Evolutionary conservation across 495 filamentous ascomycete genomes (phyloP).

Genomic region (Aspergillus funiculosus): DNA sequence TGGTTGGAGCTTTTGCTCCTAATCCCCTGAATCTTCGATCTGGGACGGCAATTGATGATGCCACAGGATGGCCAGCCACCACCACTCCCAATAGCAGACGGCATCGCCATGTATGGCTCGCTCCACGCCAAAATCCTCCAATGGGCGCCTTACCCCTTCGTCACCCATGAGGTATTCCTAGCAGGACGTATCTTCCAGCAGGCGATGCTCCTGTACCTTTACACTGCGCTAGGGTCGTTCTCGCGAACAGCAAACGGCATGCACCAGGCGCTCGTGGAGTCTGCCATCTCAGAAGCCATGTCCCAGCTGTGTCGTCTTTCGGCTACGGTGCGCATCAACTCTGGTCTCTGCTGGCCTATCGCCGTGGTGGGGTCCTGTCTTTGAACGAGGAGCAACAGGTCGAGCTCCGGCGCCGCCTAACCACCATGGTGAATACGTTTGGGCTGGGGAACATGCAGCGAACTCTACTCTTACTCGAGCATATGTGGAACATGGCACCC

Average conservation of each 20-base stretch:
- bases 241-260: conserved; percentile 27
- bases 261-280: conserved; percentile 27
- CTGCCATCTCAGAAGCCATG: conserved; percentile 29
- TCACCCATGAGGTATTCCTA: conserved; percentile 29
- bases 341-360: conserved; percentile 37
- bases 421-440: conserved; percentile 27
- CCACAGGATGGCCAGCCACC: conserved; percentile 15
- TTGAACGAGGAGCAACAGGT: conserved; percentile 19
- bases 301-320: conserved; percentile 25
- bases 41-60: conserved; percentile 38
- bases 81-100: conserved; percentile 28
- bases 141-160: conserved; percentile 31
- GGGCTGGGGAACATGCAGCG: conserved; percentile 37
- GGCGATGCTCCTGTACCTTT: conserved; percentile 34
- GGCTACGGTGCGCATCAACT: conserved; percentile 30
- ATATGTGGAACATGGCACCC: conserved; percentile 30
- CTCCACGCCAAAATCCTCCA: conserved; percentile 32
- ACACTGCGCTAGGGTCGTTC: conserved; percentile 29
- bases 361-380: conserved; percentile 35
- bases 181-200: conserved; percentile 35
- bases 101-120: conserved; percentile 38
- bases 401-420: conserved; percentile 18
- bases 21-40: conserved; percentile 36
- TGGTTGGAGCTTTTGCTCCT: conserved; percentile 34
- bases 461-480: conserved; percentile 29